Conservation (phyloP, 2,329 filamentous ascomycete species). For the Clarireedia monteithiana region DNA sequence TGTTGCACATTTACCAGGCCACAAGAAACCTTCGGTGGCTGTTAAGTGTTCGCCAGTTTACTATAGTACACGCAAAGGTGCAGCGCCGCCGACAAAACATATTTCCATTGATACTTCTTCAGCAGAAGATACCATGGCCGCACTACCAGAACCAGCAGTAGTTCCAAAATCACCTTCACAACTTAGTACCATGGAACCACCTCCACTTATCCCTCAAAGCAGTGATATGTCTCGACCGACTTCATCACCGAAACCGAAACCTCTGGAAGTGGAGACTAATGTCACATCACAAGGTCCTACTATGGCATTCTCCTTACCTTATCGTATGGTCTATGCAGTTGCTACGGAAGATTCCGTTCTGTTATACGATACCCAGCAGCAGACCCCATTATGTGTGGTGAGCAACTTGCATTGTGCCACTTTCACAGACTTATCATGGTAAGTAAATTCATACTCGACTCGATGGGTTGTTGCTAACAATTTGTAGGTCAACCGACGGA, state of each 20-base stretch:
- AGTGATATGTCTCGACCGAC: constrained; percentile 35
- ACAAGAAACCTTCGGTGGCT: constrained; percentile 96
- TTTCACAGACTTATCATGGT: constrained; percentile 95
- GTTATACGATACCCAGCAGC: constrained; percentile 94
- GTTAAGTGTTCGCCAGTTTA: constrained; percentile 88
- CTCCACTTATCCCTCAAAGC: constrained; percentile 48
- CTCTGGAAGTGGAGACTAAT: constrained; percentile 37
- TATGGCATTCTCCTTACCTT: constrained; percentile 75
- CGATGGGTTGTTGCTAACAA: constrained; percentile 4
- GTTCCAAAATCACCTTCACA: constrained; percentile 42
- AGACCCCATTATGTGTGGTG: constrained; percentile 85
- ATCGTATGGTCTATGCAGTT: constrained; percentile 93
- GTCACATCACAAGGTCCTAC: constrained; percentile 50
- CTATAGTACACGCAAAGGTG: constrained; percentile 68
- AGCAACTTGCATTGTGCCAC: constrained; percentile 97
- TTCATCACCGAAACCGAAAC: constrained; percentile 34
- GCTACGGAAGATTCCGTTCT: constrained; percentile 93
- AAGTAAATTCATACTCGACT: constrained; percentile 31
- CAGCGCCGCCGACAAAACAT: constrained; percentile 69
- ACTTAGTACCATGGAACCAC: constrained; percentile 70
- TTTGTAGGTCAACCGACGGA: constrained; percentile 62
- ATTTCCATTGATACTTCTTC: constrained; percentile 95
- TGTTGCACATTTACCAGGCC: constrained; percentile 87
- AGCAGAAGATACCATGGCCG: constrained; percentile 72
- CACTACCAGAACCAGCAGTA: constrained; percentile 74